These are phyloP conservation scores for Raddia guianensis DNA, from an alignment of 176 grass and related monocot genomes.

Conservation along the genomic window DNA sequence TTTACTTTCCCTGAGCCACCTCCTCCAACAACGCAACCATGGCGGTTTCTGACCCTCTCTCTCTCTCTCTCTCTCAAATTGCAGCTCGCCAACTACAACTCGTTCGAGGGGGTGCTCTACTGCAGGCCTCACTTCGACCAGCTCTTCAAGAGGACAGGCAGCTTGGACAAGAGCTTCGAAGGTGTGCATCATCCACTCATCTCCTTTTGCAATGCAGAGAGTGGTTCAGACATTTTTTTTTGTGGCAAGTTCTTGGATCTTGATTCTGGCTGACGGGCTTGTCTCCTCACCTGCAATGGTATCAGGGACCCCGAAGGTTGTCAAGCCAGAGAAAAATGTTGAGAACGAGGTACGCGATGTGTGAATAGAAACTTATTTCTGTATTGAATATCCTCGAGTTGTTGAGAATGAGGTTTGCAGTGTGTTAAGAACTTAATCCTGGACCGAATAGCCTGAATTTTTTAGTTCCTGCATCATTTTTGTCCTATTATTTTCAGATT, in stretches of 20 bases:
- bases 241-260: neutral
- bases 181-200: conserved; percentile 51
- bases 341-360: neutral
- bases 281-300: conserved; percentile 22
- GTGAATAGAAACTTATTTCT: neutral
- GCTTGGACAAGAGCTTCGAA: conserved; percentile 97
- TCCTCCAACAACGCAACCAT: too few relatives aligned
- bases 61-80: neutral
- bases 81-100: conserved; percentile 96
- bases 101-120: conserved; percentile 95
- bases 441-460: neutral
- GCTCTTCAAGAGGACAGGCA: conserved; percentile 96
- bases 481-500: neutral
- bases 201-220: neutral
- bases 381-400: neutral
- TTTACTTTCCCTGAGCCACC: too few relatives aligned
- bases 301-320: conserved; percentile 93
- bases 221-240: neutral
- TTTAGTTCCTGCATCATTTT: neutral
- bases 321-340: conserved; percentile 86
- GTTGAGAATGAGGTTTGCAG: conserved; percentile 70
- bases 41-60: too few relatives aligned
- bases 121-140: conserved; percentile 98
- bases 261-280: neutral
- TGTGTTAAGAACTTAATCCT: neutral